These are phyloP conservation scores for Inga laurina DNA, from an alignment of 306 rosid genomes.

Conservation along the genomic window DNA sequence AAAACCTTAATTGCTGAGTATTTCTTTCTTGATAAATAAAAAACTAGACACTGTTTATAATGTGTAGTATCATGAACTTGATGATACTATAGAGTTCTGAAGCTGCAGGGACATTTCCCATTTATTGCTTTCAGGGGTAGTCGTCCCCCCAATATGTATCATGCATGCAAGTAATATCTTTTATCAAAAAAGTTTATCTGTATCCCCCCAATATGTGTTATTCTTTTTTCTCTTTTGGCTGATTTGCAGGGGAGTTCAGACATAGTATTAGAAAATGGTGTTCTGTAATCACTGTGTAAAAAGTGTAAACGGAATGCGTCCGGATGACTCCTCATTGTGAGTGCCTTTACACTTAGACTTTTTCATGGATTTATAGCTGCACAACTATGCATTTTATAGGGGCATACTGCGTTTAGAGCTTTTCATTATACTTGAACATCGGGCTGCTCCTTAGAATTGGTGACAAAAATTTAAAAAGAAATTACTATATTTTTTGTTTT, in stretches of 20 bases:
- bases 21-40: conserved; percentile 4
- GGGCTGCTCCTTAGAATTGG: background rate
- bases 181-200: no score
- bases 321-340: conserved; percentile 16
- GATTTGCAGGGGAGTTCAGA: background rate
- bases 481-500: background rate
- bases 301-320: conserved; percentile 17
- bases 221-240: background rate
- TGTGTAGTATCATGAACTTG: conserved; percentile 23
- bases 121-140: background rate
- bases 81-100: background rate
- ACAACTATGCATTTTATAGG: background rate
- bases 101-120: background rate
- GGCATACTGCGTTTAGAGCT: background rate
- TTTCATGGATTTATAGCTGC: background rate
- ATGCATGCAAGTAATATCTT: background rate
- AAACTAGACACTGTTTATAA: background rate
- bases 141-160: background rate
- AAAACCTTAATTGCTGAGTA: background rate
- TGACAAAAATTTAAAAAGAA: background rate
- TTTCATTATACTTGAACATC: background rate
- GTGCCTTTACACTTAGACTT: conserved; percentile 10
- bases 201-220: no score
- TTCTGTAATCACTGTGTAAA: conserved; percentile 14
- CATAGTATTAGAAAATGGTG: background rate